Evolutionary conservation across 2,329 filamentous ascomycete genomes (phyloP), one percentile per base, ranked within the genome.

Genomic region (Neonectria coccinea): DNA sequence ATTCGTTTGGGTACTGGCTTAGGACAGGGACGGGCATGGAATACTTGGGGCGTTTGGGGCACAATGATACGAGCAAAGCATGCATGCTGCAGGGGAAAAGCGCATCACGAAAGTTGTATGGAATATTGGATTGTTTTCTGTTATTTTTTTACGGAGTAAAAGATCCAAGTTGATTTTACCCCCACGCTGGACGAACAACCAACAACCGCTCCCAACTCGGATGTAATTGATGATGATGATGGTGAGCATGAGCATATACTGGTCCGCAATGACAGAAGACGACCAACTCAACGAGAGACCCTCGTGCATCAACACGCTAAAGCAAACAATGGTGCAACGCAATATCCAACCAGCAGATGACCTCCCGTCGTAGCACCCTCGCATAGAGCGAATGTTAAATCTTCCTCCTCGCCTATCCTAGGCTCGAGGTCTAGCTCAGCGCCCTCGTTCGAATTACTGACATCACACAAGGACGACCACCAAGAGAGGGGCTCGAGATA

Each of bases 41-140:
- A 54, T 54, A 60, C 41, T 29, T n/a, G 18, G 52, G 57, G 57
- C 57, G 57, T 60, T 58, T 54, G 45, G 57, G 57, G 57, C n/a
- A 54, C 48, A 51, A 33, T 22, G 27, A 51, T n/a, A 33, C 48
- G 22, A 51, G 48, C 48, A 51, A 51, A 33, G 29, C n/a, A 51
- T 51, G 55, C 55, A 25, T 58, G 44, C 51, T 58, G 44, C 51
- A 56, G 54, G 52, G 48, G 56, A 51, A 44, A 44, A 64, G 62
- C 45, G 57, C 45, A 44, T 53, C 55, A 63, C 50, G 54, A 64
- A 51, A 51, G 27, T 42, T 54, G 47, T 56, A 56, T 45, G 39
- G 51, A 51, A 57, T 52, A 56, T 57, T 61, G 52, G 39, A 22
- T 59, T 56, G 44, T 56, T 54, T 51, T 39, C 6, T 58, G 36